Conservation (phyloP, 139 green algal species). For the Asterochloris sp. region DNA sequence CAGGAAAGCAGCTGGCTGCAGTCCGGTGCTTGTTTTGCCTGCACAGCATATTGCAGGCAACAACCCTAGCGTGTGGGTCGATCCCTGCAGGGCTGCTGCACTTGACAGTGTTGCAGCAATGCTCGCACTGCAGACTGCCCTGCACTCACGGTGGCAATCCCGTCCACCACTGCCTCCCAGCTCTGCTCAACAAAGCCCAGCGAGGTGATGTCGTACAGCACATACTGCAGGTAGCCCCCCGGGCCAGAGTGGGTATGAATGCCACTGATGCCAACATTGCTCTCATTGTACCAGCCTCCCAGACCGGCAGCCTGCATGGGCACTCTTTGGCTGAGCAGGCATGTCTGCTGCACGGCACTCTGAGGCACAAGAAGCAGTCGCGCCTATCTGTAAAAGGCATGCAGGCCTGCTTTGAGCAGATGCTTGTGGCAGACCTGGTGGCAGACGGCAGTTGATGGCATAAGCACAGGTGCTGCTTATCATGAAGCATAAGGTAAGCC, state of each 20-base stretch:
- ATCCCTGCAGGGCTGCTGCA: too few relatives aligned
- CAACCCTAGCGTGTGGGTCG: too few relatives aligned
- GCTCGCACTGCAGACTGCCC: neutral
- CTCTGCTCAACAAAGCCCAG: slow-evolving; percentile 76
- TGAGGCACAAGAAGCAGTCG: too few relatives aligned
- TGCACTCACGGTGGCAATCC: slow-evolving; percentile 53
- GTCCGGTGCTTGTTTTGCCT: too few relatives aligned
- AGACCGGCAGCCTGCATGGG: slow-evolving; percentile 27
- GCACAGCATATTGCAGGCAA: too few relatives aligned
- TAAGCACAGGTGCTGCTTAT: too few relatives aligned
- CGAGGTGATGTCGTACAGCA: slow-evolving; percentile 72
- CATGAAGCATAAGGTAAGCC: too few relatives aligned
- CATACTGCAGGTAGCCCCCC: slow-evolving; percentile 78
- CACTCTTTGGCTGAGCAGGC: too few relatives aligned
- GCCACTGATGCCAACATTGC: slow-evolving; percentile 77
- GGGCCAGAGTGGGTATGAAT: slow-evolving; percentile 82
- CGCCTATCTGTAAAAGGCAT: neutral
- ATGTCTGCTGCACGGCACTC: too few relatives aligned
- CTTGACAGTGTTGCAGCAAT: neutral
- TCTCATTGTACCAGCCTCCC: slow-evolving; percentile 61
- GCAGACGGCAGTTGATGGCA: too few relatives aligned
- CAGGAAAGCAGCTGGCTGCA: too few relatives aligned
- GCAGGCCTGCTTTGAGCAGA: neutral
- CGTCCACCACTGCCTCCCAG: slow-evolving; percentile 74
- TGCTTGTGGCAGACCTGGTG: too few relatives aligned